phyloP scores from a whole-genome alignment of 306 rosid genomes.

The Purshia tridentata region DNA sequence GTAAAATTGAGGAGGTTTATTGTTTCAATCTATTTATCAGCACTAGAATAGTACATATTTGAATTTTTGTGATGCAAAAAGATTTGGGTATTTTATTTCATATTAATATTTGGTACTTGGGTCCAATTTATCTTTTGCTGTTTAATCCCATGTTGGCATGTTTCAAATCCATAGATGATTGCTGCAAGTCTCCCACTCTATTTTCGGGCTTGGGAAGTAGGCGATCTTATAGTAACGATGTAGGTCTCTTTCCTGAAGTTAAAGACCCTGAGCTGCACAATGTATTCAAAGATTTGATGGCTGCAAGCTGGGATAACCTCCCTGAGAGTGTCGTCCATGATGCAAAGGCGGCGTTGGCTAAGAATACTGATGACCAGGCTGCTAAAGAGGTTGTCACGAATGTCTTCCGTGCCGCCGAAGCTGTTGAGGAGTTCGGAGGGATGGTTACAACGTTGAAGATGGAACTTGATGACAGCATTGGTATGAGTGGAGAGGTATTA shows the following conservation, averaged over 20 bases:
- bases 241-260: slow-evolving; percentile 56
- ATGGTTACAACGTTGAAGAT: slow-evolving; percentile 56
- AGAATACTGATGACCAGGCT: slow-evolving; percentile 59
- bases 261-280: slow-evolving; percentile 54
- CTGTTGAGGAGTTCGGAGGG: slow-evolving; percentile 81
- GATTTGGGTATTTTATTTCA: neutral
- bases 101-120: neutral
- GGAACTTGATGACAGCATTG: slow-evolving; percentile 84
- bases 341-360: slow-evolving; percentile 60
- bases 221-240: slow-evolving; percentile 57
- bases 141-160: neutral
- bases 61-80: neutral
- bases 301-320: slow-evolving; percentile 67
- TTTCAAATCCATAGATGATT: slow-evolving; percentile 49
- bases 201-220: slow-evolving; percentile 47
- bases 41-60: neutral
- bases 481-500: slow-evolving; percentile 81
- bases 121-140: neutral
- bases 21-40: neutral
- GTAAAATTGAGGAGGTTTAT: neutral
- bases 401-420: slow-evolving; percentile 77
- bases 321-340: slow-evolving; percentile 40
- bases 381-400: slow-evolving; percentile 64
- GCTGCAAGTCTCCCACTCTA: slow-evolving; percentile 46
- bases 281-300: slow-evolving; percentile 85